Evolutionary conservation across 1,139 yeast genomes (phyloP).

Genomic region (Debaryomyces subglobosus): DNA sequence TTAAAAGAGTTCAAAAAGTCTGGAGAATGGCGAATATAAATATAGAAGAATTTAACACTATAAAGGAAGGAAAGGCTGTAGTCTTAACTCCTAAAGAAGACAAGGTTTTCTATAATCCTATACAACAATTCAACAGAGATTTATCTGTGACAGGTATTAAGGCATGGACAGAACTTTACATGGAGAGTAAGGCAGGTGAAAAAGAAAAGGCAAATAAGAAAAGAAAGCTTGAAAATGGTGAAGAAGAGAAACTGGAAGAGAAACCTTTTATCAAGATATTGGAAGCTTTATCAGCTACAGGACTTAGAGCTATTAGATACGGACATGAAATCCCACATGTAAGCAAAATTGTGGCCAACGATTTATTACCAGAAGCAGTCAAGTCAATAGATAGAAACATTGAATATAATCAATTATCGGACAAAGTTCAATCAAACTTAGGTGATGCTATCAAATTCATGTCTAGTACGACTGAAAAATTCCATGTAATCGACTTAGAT

Average conservation of each 20-base stretch:
- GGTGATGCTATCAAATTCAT: slow-evolving; percentile 90
- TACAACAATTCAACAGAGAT: slow-evolving; percentile 95
- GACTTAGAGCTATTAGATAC: slow-evolving; percentile 89
- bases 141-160: slow-evolving; percentile 80
- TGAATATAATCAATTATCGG: slow-evolving; percentile 59
- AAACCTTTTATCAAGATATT: slow-evolving; percentile 59
- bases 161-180: slow-evolving; percentile 74
- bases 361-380: slow-evolving; percentile 86
- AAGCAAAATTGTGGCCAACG: slow-evolving; percentile 80
- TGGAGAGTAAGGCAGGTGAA: slow-evolving; percentile 22
- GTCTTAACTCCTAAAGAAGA: slow-evolving; percentile 77
- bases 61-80: slow-evolving; percentile 80
- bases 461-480: slow-evolving; percentile 56
- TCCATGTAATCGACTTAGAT: slow-evolving; percentile 89
- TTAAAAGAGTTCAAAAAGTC: neutral
- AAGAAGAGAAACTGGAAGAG: slow-evolving; percentile 14
- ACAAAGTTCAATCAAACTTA: slow-evolving; percentile 61
- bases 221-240: slow-evolving; percentile 23
- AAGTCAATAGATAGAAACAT: slow-evolving; percentile 73
- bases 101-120: slow-evolving; percentile 91
- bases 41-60: slow-evolving; percentile 43
- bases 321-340: slow-evolving; percentile 86
- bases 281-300: slow-evolving; percentile 95
- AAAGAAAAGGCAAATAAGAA: slow-evolving; percentile 15
- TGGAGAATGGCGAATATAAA: slow-evolving; percentile 16